These are phyloP conservation scores for Ceriops tagal DNA, from an alignment of 345 rosid genomes.

Conservation along the genomic window DNA sequence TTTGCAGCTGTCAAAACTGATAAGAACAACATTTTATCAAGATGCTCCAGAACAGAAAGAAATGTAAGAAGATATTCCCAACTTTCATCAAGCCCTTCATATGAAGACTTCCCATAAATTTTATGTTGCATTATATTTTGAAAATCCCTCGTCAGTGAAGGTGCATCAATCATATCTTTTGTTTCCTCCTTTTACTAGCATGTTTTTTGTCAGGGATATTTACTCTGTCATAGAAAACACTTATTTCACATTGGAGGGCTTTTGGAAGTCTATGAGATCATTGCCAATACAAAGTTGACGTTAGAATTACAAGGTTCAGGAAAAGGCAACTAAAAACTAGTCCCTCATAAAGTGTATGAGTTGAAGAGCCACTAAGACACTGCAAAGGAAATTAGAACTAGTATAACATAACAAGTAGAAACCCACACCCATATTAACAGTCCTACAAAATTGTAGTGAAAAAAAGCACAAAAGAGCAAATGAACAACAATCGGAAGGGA, in stretches of 20 bases:
- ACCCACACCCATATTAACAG: too few relatives aligned
- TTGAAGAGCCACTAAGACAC: too few relatives aligned
- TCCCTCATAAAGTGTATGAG: too few relatives aligned
- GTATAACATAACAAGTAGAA: too few relatives aligned
- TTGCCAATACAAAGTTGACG: not conserved
- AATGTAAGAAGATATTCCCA: too few relatives aligned
- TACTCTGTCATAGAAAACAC: too few relatives aligned
- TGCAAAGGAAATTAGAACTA: too few relatives aligned
- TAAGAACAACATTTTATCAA: not conserved
- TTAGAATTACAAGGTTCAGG: not conserved
- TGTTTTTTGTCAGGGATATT: too few relatives aligned
- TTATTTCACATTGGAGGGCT: too few relatives aligned
- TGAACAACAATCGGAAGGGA: not conserved
- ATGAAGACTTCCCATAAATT: not conserved
- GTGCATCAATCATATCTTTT: not conserved
- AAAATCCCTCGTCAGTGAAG: not conserved
- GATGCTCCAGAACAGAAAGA: not conserved
- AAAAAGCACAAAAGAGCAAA: not conserved
- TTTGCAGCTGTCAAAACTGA: not conserved
- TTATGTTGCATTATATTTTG: not conserved
- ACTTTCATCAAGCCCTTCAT: too few relatives aligned
- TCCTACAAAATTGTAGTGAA: too few relatives aligned
- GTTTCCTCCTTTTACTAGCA: not conserved
- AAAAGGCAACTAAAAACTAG: not conserved
- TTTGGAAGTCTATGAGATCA: not conserved